Evolutionary conservation across 257 asterid species (phyloP).

Genomic region (Ocimum tenuiflorum): DNA sequence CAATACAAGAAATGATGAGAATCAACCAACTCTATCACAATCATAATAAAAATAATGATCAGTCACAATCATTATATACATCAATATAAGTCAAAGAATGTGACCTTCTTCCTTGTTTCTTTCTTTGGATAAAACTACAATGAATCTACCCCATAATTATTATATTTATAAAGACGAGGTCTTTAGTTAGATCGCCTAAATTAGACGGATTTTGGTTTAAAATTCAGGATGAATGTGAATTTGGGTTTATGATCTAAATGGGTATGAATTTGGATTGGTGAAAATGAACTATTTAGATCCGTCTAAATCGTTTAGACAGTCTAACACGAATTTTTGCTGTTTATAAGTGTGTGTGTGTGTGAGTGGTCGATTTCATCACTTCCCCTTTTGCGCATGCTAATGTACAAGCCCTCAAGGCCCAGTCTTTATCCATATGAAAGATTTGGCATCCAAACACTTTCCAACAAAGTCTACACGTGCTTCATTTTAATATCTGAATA

Average conservation of each 20-base stretch:
- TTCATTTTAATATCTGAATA: background rate
- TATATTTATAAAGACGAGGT: constrained; percentile 3
- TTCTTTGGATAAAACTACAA: background rate
- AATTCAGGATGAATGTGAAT: no score
- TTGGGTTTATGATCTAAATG: no score
- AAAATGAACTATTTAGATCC: no score
- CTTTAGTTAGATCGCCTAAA: no score
- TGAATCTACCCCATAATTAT: background rate
- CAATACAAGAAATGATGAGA: background rate
- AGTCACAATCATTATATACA: constrained; percentile 22
- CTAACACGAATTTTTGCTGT: no score
- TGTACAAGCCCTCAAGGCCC: constrained; percentile 1
- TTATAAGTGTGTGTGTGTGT: background rate
- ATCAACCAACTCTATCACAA: constrained; percentile 23
- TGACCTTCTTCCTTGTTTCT: background rate
- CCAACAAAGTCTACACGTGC: constrained; percentile 13
- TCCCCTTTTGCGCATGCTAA: constrained; percentile 26
- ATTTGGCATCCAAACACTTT: constrained; percentile 28
- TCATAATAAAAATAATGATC: constrained; percentile 29
- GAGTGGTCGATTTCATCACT: background rate
- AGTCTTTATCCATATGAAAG: constrained; percentile 18
- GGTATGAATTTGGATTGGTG: no score
- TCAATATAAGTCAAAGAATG: constrained; percentile 21
- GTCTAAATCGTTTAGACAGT: no score
- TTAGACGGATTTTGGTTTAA: no score